Evolutionary conservation across 495 filamentous ascomycete genomes (phyloP).

Genomic region (Penicillium cinerascens): DNA sequence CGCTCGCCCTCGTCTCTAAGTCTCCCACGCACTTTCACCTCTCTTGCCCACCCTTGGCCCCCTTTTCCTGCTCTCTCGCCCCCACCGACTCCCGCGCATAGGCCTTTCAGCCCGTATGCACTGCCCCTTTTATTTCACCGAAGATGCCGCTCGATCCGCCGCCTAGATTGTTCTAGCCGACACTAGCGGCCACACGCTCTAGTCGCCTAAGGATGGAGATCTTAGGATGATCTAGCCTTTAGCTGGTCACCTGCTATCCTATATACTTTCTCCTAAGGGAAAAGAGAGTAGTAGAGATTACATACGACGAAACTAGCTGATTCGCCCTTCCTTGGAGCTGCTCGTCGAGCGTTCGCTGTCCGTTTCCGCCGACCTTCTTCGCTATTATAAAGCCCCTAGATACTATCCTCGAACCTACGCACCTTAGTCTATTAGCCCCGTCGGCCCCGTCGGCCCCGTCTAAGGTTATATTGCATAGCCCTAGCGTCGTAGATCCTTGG

Average conservation of each 20-base stretch:
- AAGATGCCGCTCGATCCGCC: slow-evolving; percentile 13
- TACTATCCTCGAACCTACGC: background rate
- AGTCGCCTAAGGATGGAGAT: background rate
- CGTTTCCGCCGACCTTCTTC: background rate
- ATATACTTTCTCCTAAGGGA: background rate
- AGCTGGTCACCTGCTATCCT: background rate
- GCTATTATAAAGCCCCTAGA: background rate
- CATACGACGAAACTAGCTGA: background rate
- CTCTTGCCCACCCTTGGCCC: background rate
- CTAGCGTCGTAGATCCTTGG: background rate
- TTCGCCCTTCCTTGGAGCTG: background rate
- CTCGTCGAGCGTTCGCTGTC: background rate
- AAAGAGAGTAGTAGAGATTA: background rate
- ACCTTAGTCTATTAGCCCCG: background rate
- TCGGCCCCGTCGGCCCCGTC: background rate
- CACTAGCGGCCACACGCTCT: background rate
- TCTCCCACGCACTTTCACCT: background rate
- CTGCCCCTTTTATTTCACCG: slow-evolving; percentile 9
- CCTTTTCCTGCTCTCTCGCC: slow-evolving; percentile 5
- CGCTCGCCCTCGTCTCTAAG: background rate
- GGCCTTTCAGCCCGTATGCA: slow-evolving; percentile 5
- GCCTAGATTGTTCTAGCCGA: background rate
- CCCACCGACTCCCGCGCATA: background rate
- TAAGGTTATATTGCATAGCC: background rate
- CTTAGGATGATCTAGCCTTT: background rate